These are phyloP conservation scores for Ophiosphaerella narmari DNA, from an alignment of 2,329 filamentous ascomycete genomes.

Conservation along the genomic window DNA sequence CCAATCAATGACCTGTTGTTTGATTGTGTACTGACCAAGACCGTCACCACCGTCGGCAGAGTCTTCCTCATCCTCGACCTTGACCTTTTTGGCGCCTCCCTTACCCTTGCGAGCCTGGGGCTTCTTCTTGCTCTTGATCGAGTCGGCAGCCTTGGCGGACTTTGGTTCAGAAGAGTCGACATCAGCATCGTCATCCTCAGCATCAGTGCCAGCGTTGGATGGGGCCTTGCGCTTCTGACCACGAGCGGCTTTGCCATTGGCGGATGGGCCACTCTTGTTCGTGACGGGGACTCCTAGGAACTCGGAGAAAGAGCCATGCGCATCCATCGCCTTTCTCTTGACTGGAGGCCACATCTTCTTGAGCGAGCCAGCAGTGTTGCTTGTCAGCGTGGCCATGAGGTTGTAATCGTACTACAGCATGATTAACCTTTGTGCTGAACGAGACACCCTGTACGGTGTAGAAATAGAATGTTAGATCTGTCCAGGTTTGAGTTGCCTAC, in stretches of 20 bases:
- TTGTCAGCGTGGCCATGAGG: conserved; percentile 32
- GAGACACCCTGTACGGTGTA: no score
- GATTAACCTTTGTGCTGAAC: no score
- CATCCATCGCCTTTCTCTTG: conserved; percentile 37
- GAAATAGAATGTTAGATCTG: background rate
- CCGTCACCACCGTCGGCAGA: conserved; percentile 21
- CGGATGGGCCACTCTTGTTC: background rate
- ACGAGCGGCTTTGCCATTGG: no score
- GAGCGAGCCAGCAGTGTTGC: conserved; percentile 35
- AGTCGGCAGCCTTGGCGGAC: conserved; percentile 4
- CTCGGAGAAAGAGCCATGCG: conserved; percentile 26
- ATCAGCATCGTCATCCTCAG: conserved; percentile 9
- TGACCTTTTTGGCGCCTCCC: conserved; percentile 13
- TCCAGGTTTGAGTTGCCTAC: conserved; percentile 11
- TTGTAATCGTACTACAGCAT: conserved; percentile 35
- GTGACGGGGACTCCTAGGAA: conserved; percentile 22
- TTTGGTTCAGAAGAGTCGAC: conserved; percentile 21
- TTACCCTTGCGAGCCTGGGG: conserved; percentile 14
- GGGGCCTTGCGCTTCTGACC: conserved; percentile 32
- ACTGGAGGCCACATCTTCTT: conserved; percentile 42
- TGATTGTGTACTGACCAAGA: conserved; percentile 19
- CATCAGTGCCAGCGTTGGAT: conserved; percentile 6
- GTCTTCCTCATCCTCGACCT: conserved; percentile 12
- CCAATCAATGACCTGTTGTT: conserved; percentile 10
- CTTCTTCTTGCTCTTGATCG: conserved; percentile 14